A percentile compares a stretch with the other conserved stretches of the same genome.
These are phyloP conservation scores for Ophiobolus disseminans DNA, from an alignment of 2,329 filamentous ascomycete species.

Conservation along the genomic window DNA sequence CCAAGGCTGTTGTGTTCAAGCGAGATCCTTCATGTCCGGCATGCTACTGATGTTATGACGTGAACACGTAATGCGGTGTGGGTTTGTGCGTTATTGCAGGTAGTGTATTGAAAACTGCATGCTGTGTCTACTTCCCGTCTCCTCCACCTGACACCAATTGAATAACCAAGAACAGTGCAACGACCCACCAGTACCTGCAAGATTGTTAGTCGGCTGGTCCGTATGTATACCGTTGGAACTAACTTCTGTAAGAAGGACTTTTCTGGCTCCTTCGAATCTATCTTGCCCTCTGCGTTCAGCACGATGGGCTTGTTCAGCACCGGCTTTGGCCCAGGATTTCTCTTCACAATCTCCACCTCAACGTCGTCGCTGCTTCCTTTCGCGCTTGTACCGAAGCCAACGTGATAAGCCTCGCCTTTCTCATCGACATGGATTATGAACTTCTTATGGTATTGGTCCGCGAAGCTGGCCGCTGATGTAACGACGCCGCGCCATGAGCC, in stretches of 20 bases:
- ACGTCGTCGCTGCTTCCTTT: constrained; percentile 46
- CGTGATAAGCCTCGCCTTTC: constrained; percentile 53
- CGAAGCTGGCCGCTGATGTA: constrained; percentile 54
- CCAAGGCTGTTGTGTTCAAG: too few species aligned
- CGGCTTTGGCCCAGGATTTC: constrained; percentile 50
- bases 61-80: too few species aligned
- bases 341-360: constrained; percentile 52
- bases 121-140: constrained; percentile 21
- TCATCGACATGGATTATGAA: constrained; percentile 54
- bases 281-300: constrained; percentile 62
- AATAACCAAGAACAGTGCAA: constrained; percentile 56
- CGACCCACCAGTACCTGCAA: constrained; percentile 59
- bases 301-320: constrained; percentile 61
- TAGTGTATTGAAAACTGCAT: too few species aligned
- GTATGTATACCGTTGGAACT: constrained; percentile 22
- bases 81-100: too few species aligned
- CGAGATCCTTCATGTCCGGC: too few species aligned
- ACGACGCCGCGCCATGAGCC: constrained; percentile 55
- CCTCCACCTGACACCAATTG: constrained; percentile 55
- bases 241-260: constrained; percentile 61
- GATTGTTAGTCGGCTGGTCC: constrained; percentile 17
- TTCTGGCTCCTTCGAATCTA: constrained; percentile 55
- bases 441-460: constrained; percentile 51
- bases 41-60: too few species aligned
- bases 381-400: constrained; percentile 52